Percentiles rank a stretch among this genome's conserved stretches.
Evolutionary conservation across 345 rosid genomes (phyloP).

Genomic region (Arabis hirsuta): DNA sequence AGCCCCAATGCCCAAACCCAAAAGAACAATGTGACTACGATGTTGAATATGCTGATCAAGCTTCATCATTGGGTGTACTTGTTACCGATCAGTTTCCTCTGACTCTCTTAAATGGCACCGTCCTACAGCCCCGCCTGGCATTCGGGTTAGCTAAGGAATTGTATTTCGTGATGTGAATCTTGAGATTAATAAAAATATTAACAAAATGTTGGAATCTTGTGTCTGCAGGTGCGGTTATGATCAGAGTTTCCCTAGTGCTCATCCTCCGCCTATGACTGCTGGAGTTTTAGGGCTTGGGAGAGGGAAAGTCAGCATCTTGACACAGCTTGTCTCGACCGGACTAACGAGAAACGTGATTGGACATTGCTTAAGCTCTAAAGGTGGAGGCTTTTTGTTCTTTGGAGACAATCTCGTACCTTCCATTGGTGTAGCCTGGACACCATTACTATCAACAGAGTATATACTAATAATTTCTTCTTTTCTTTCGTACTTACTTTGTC

Average conservation of each 20-base stretch:
- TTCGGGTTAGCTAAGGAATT: slow-evolving; percentile 61
- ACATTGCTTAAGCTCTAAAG: slow-evolving; percentile 76
- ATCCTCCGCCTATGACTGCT: slow-evolving; percentile 55
- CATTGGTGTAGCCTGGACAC: slow-evolving; percentile 61
- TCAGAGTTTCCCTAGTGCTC: slow-evolving; percentile 47
- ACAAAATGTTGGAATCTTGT: background rate
- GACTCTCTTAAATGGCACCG: slow-evolving; percentile 53
- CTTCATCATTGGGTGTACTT: slow-evolving; percentile 70
- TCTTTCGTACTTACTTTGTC: background rate
- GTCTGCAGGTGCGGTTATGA: slow-evolving; percentile 75
- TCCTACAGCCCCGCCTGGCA: slow-evolving; percentile 44
- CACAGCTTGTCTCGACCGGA: slow-evolving; percentile 56
- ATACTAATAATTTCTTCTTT: background rate
- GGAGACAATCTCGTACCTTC: slow-evolving; percentile 68
- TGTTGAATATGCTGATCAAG: slow-evolving; percentile 68
- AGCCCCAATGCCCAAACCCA: slow-evolving; percentile 49
- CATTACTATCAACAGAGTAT: slow-evolving; percentile 40
- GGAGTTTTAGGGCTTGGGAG: slow-evolving; percentile 85
- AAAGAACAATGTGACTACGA: slow-evolving; percentile 80
- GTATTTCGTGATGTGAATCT: background rate
- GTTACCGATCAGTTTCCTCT: slow-evolving; percentile 58
- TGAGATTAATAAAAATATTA: background rate
- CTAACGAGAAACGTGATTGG: slow-evolving; percentile 63
- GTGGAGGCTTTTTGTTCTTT: slow-evolving; percentile 83
- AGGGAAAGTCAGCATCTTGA: slow-evolving; percentile 60